Percentiles rank a stretch among this genome's conserved stretches.
These are phyloP conservation scores for Agroathelia rolfsii DNA, from an alignment of 1,284 basidiomycete genomes.

Conservation along the genomic window DNA sequence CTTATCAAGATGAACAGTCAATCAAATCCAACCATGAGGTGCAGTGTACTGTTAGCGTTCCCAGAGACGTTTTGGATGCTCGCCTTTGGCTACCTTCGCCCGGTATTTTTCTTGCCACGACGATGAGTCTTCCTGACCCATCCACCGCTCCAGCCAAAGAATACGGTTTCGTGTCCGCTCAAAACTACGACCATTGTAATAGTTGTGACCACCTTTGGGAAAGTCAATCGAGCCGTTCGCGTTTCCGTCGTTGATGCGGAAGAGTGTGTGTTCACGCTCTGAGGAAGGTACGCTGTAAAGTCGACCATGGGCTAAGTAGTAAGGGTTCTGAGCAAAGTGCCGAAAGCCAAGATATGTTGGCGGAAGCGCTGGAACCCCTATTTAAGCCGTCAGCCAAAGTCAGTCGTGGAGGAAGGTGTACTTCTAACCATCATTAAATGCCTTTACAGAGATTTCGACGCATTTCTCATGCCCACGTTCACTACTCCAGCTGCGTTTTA, in stretches of 20 bases:
- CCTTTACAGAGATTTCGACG: slow-evolving; percentile 39
- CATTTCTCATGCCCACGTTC: slow-evolving; percentile 28
- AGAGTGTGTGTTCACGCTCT: slow-evolving; percentile 35
- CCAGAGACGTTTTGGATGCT: no score
- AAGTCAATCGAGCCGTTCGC: slow-evolving; percentile 14
- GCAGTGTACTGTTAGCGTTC: no score
- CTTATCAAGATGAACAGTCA: no score
- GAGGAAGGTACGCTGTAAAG: slow-evolving; percentile 35
- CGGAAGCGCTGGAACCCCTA: slow-evolving; percentile 44
- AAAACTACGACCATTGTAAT: slow-evolving; percentile 43
- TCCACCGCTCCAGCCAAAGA: slow-evolving; percentile 30
- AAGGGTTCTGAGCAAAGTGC: slow-evolving; percentile 34
- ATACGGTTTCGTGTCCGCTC: slow-evolving; percentile 34
- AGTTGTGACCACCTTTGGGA: slow-evolving; percentile 48
- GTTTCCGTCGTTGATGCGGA: slow-evolving; percentile 23
- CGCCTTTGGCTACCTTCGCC: no score
- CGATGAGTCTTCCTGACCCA: slow-evolving; percentile 18
- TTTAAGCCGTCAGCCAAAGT: slow-evolving; percentile 1
- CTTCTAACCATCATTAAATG: slow-evolving; percentile 44
- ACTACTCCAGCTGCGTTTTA: slow-evolving; percentile 23
- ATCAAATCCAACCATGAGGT: no score
- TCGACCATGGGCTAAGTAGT: slow-evolving; percentile 36
- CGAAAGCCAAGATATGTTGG: slow-evolving; percentile 38
- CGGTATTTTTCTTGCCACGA: no score
- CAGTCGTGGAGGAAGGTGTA: slow-evolving; percentile 1